Evolutionary conservation across 352 stramenopile genomes (phyloP), one percentile per base, ranked within the genome.

Genomic region (Pythium rhizo-oryzae): DNA sequence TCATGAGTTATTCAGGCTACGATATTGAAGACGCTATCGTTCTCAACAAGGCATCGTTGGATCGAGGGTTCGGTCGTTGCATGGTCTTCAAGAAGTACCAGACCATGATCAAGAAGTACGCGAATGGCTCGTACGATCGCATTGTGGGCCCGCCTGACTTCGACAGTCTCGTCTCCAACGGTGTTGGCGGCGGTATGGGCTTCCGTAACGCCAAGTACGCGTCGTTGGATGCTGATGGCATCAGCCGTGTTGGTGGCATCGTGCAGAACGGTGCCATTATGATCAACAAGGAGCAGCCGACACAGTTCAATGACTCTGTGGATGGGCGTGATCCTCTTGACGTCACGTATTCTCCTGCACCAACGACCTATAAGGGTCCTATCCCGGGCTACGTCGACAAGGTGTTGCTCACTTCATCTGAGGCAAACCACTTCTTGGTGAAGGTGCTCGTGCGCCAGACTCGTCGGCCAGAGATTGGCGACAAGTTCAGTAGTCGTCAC

Each of bases 11-110:
- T 76, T 98, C 89, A 44, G 98, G 98, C 35, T 99, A 99, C 77
- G 98, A 99, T 90, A 99, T 99, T 74, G 98, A 99, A 90, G 98
- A 99, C 91, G 98, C 98, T 33, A 97, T 99, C 54, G 96, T 99
- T 47, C 82, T 99, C 7, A 99, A 99, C 89, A 99, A 99, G 75
- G 94, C 91, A 9, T 97, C 85, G 19, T 65, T 99, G 28, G 96
- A 99, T 80, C 89, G 98, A 51, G 98, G 98, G n/a, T 99, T 99
- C 76, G 97, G 97, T 23, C 90, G 98, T 62, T 99, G 97, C 70
- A 98, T 99, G 89, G 97, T 99, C 23, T 91, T 99, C 51, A 98
- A 98, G 75, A 99, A 99, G 82, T 96, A 98, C 73, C 93, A 98
- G 79, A 98, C 94, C 35, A 98, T 97, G 81, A 92, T 99, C 68